These are phyloP conservation scores for Wickerhamomyces ciferrii DNA, from an alignment of 805 yeast species.

Conservation along the genomic window DNA sequence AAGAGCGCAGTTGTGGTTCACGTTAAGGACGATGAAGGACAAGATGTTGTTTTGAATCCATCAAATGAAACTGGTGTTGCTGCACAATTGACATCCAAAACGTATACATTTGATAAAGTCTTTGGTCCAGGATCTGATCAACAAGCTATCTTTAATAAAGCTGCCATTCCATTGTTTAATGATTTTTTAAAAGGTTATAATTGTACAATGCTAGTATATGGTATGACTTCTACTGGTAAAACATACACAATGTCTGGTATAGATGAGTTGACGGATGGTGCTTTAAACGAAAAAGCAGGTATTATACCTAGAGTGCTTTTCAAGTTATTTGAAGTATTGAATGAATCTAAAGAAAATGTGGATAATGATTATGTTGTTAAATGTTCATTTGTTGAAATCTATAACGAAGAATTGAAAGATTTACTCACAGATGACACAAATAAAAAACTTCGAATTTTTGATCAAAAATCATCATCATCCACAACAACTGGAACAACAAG, in stretches of 20 bases:
- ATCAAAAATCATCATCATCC: conserved; percentile 21
- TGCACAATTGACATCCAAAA: conserved; percentile 41
- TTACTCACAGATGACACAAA: conserved; percentile 41
- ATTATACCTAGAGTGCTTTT: conserved; percentile 57
- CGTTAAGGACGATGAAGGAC: conserved; percentile 39
- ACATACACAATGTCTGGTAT: conserved; percentile 32
- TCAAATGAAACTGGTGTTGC: conserved; percentile 32
- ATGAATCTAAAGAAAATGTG: conserved; percentile 17
- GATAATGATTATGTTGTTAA: conserved; percentile 58
- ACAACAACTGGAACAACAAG: neutral
- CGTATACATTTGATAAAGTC: conserved; percentile 72
- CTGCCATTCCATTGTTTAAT: conserved; percentile 56
- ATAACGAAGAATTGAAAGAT: conserved; percentile 82
- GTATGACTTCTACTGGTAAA: conserved; percentile 91
- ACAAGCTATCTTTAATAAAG: conserved; percentile 53
- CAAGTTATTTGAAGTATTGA: conserved; percentile 49
- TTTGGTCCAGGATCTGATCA: conserved; percentile 84
- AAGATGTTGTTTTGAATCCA: conserved; percentile 42
- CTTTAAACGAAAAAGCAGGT: conserved; percentile 44
- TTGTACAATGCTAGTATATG: conserved; percentile 82
- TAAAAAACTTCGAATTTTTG: conserved; percentile 51
- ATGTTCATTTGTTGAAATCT: conserved; percentile 78
- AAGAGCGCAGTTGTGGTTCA: conserved; percentile 59
- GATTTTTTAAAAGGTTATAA: conserved; percentile 75
- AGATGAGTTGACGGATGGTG: conserved; percentile 3